Percentiles rank a stretch among this genome's conserved stretches.
phyloP scores from a whole-genome alignment of 352 stramenopile genomes.

The Phytophthora uliginosa region DNA sequence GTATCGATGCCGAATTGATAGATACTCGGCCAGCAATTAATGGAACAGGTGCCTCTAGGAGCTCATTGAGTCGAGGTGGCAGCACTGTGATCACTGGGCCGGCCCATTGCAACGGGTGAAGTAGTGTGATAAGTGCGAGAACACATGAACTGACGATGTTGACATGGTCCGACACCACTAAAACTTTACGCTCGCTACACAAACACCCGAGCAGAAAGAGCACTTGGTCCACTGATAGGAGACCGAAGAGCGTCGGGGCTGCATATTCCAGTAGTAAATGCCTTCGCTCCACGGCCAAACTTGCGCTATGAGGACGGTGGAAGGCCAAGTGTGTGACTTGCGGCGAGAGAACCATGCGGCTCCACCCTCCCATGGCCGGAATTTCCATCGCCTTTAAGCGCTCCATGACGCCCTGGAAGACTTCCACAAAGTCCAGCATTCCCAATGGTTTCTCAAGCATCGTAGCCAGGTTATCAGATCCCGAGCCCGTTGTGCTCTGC shows the following conservation, averaged over 20 bases:
- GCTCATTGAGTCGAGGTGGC: conserved; percentile 71
- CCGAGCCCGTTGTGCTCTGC: background rate
- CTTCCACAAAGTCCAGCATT: conserved; percentile 66
- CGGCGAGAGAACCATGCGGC: conserved; percentile 63
- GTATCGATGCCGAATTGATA: conserved; percentile 51
- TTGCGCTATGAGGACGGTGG: conserved; percentile 77
- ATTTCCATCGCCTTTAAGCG: conserved; percentile 71
- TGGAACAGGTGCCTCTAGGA: conserved; percentile 82
- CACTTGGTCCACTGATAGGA: conserved; percentile 84
- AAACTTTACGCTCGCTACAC: conserved; percentile 82
- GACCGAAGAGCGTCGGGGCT: conserved; percentile 71
- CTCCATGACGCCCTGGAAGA: conserved; percentile 74
- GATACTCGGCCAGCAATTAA: conserved; percentile 84
- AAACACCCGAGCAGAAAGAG: conserved; percentile 81
- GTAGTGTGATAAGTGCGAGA: conserved; percentile 74
- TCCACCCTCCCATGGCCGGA: conserved; percentile 83
- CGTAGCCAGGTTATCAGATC: conserved; percentile 13
- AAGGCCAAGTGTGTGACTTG: conserved; percentile 77
- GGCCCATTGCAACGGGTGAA: conserved; percentile 79
- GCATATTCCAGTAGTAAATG: conserved; percentile 81
- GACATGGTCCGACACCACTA: conserved; percentile 81
- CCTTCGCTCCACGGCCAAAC: conserved; percentile 59
- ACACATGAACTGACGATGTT: conserved; percentile 84
- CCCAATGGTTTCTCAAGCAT: conserved; percentile 45
- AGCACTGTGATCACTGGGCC: conserved; percentile 82